phyloP scores from a whole-genome alignment of 352 stramenopile genomes.

The Phytophthora cactorum region DNA sequence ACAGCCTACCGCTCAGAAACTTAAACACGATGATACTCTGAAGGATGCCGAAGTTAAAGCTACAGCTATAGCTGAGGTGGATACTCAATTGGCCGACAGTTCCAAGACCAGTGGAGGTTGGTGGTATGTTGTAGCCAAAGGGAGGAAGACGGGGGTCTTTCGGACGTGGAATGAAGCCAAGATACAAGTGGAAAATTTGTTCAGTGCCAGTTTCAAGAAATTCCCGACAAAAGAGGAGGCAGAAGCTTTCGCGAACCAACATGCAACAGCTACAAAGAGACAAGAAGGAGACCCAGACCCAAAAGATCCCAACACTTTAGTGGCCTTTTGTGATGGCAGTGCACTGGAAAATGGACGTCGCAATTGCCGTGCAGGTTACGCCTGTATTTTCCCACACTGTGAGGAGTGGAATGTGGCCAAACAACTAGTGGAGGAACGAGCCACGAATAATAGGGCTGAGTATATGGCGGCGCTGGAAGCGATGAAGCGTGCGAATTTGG shows the following conservation, averaged over 20 bases:
- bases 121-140: conserved; percentile 69
- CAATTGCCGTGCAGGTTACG: conserved; percentile 64
- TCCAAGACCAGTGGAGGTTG: conserved; percentile 4
- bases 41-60: not conserved
- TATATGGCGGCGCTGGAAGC: conserved; percentile 64
- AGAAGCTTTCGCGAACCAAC: conserved; percentile 53
- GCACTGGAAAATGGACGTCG: conserved; percentile 66
- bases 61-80: not conserved
- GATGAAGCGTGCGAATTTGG: conserved; percentile 70
- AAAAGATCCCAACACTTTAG: conserved; percentile 52
- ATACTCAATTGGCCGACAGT: not conserved
- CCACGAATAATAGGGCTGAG: conserved; percentile 65
- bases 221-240: conserved; percentile 56
- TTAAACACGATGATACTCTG: conserved; percentile 10
- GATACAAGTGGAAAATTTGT: conserved; percentile 56
- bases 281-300: conserved; percentile 46
- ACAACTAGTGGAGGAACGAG: conserved; percentile 48
- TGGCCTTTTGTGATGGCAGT: conserved; percentile 84
- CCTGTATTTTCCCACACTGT: conserved; percentile 79
- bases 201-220: conserved; percentile 64
- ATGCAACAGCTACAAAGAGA: conserved; percentile 17
- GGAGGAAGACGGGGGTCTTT: conserved; percentile 59
- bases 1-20: conserved; percentile 17
- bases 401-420: conserved; percentile 67
- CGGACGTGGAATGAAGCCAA: conserved; percentile 61